Conservation (phyloP, 2,329 filamentous ascomycete genomes). For the Cadophora luteo-olivacea region DNA sequence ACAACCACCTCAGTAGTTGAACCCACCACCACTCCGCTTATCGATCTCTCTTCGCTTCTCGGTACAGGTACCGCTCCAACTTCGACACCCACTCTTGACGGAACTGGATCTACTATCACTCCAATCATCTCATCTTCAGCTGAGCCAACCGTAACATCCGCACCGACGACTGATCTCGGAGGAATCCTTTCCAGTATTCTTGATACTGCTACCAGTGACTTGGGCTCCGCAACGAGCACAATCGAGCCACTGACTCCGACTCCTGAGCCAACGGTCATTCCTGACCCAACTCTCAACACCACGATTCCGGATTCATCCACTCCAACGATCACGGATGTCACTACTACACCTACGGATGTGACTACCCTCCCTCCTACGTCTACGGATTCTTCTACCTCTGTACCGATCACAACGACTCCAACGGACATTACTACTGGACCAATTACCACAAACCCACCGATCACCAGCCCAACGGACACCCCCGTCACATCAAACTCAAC, state of each 20-base stretch:
- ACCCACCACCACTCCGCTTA: constrained; percentile 10
- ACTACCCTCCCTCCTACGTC: neutral
- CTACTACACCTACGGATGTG: neutral
- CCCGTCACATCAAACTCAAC: neutral
- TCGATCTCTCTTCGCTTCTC: neutral
- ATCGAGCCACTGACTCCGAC: neutral
- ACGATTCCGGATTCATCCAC: neutral
- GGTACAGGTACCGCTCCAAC: constrained; percentile 8
- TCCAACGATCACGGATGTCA: constrained; percentile 10
- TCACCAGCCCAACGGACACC: constrained; percentile 4
- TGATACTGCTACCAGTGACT: neutral
- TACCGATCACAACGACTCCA: constrained; percentile 1
- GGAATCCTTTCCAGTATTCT: constrained; percentile 29
- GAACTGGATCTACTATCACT: constrained; percentile 24
- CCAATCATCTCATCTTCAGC: constrained; percentile 9
- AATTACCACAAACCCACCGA: constrained; percentile 6
- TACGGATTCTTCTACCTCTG: constrained; percentile 9
- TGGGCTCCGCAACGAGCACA: neutral
- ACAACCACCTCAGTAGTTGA: neutral
- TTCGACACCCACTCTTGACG: neutral
- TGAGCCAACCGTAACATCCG: constrained; percentile 14
- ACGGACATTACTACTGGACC: neutral
- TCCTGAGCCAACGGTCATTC: constrained; percentile 2
- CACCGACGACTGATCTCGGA: constrained; percentile 18
- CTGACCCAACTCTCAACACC: neutral